phyloP scores from a whole-genome alignment of 768 basidiomycete genomes.

The Strobilomyces dryophilus region DNA sequence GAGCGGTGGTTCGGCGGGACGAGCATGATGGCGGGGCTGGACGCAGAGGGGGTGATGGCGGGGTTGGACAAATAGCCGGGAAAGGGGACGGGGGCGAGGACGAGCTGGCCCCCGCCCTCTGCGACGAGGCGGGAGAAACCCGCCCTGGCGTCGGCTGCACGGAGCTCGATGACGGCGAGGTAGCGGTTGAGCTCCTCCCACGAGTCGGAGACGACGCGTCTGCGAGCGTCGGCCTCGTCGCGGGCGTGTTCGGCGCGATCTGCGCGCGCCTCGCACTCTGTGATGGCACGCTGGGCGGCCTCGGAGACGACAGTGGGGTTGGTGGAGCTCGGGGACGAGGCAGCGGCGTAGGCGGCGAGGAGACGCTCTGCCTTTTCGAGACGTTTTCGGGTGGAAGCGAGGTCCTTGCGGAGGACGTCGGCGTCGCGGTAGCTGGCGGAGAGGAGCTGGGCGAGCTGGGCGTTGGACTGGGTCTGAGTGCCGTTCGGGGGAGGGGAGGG shows the following conservation, averaged over 20 bases:
- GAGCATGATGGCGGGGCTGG: slow-evolving; percentile 28
- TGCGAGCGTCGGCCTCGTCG: slow-evolving; percentile 52
- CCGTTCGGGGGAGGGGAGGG: slow-evolving; percentile 18
- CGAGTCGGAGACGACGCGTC: slow-evolving; percentile 40
- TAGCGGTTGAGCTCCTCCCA: slow-evolving; percentile 51
- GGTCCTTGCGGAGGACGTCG: slow-evolving; percentile 49
- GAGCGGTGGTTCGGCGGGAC: slow-evolving; percentile 22
- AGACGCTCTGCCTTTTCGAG: slow-evolving; percentile 54
- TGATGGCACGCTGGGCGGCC: slow-evolving; percentile 35
- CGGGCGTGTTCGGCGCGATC: slow-evolving; percentile 47
- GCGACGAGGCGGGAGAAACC: slow-evolving; percentile 43
- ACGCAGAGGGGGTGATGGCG: slow-evolving; percentile 14
- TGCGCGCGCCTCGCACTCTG: slow-evolving; percentile 47
- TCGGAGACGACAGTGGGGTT: slow-evolving; percentile 23
- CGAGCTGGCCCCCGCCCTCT: slow-evolving; percentile 43
- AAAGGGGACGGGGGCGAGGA: slow-evolving; percentile 33
- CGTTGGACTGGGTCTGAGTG: slow-evolving; percentile 33
- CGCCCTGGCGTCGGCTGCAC: slow-evolving; percentile 46
- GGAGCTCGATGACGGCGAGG: slow-evolving; percentile 41
- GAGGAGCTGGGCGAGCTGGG: slow-evolving; percentile 57
- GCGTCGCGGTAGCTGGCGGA: slow-evolving; percentile 48
- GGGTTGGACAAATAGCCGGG: slow-evolving; percentile 14
- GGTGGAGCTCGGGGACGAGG: slow-evolving; percentile 17
- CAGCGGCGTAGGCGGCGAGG: slow-evolving; percentile 26
- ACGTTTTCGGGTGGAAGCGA: slow-evolving; percentile 37